Evolutionary conservation across 1,284 basidiomycete genomes (phyloP), one percentile per base, ranked within the genome.

Genomic region (Termitomyces sp.): DNA sequence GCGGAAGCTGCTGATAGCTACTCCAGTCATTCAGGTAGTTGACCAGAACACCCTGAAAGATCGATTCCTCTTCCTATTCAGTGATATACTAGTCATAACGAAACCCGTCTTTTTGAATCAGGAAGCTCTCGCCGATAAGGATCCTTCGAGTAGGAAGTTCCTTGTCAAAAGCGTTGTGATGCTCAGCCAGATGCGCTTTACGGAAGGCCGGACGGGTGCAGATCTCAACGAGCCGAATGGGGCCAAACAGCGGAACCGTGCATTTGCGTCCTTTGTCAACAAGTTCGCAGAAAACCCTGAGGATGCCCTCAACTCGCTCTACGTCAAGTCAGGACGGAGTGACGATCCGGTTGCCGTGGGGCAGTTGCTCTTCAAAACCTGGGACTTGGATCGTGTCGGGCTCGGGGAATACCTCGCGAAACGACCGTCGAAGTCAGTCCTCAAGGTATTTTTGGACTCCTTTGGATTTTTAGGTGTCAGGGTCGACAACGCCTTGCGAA

Each of bases 41-140:
- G 94, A 94, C 70, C 79, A 86, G 33, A 91, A 94, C 62, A 95
- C 91, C 1, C 90, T 97, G 69, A 98, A 99, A 68, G 94, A 98
- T 65, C 86, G 96, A 8, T 95, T 93, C 73, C 78, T 99, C 11
- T 95, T 98, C 72, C 77, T 99, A 19, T 99, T 99, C 78, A 91
- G 78, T 65, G 97, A 99, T 67, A 79, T 98, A 44, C 79, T 99
- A 41, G 82, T 99, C 65, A 84, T 99, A 56, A 82, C 88, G 42
- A 88, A 92, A 64, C 83, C 88, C 11, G 73, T 88, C 58, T 67
- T 79, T 50, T 74, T 80, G 48, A 84, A 86, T 58, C 74, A 81
- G 58, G 85, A 86, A 58, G 72, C 73, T 33, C 72, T 83, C 35
- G 68, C 80, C 44, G 81, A 86, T 55, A 84, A 81, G 57, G 84